Base-by-base conservation (phyloP, 2,329 filamentous ascomycete species). In the Colletotrichum echinochloae region DNA sequence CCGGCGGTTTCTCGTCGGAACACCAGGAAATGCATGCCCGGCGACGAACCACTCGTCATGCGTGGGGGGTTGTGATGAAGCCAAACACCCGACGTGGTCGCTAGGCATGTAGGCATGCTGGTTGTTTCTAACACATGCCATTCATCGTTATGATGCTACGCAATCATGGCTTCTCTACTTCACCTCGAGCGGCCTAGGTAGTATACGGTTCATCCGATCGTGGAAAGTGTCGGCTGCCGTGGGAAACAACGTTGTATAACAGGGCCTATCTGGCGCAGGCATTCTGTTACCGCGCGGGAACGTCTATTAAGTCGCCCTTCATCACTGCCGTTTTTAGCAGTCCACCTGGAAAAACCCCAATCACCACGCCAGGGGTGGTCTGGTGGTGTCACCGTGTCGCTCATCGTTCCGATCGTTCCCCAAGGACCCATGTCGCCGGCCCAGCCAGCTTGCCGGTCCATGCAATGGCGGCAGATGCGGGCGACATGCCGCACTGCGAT, bases 371-470 rank as follows among this genome's bases (percentile, higher is more conserved):
- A 16, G 11, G 23, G 39, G 30, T 5, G 4, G 6, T 52, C 23
- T 30, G 28, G 39, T 41, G 14, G 39, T 41, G 16, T 41, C 39
- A 16, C 39, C 39, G 14, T 28, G 37, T 6, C 16, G 44, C 37
- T 28, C 35, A 56, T 37, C 20, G 20, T 46, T 26, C 14, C 28
- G 37, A 14, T 20, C 14, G 39, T 26, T 26, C 18, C 11, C 23
- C 63, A 23, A 11, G 41, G 23, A 66, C 41, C 57, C 49, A 66
- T 39, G 65, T 39, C 65, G 23, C 51, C 39, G 65, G 65, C 51
- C 55, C 23, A 30, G 33, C 65, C 33, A 35, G 20, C 30, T 55
- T 48, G 48, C 28, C 56, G 28, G n/a, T 39, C 49, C 65, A 41
- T 30, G n/a, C 30, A 66, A 49, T 66, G 56, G 57, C 49, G 8